Percentiles rank a stretch among this genome's conserved stretches.
Evolutionary conservation across 2,329 filamentous ascomycete species (phyloP).

Genomic region (Coniella vitis): DNA sequence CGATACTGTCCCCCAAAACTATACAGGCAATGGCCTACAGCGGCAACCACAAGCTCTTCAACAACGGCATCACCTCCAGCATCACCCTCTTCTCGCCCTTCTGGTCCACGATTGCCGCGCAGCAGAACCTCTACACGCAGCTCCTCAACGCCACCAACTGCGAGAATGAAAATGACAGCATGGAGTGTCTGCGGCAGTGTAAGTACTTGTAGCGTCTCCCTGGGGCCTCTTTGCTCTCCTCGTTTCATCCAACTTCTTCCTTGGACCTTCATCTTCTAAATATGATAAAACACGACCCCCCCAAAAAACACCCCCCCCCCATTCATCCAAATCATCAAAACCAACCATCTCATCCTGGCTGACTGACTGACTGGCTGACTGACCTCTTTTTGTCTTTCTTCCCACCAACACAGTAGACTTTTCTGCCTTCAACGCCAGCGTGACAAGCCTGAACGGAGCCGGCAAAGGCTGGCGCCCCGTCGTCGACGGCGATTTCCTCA

Average conservation of each 20-base stretch:
- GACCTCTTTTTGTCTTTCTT: no score
- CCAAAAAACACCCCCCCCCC: no score
- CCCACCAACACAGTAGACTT: background rate
- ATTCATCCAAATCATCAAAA: no score
- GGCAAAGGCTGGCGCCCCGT: slow-evolving; percentile 1
- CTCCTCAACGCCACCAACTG: background rate
- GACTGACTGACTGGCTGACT: background rate
- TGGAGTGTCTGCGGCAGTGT: background rate
- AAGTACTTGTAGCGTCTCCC: background rate
- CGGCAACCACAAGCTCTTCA: background rate
- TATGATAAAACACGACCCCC: no score
- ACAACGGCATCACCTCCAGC: background rate
- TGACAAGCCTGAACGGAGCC: background rate
- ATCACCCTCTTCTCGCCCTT: slow-evolving; percentile 2
- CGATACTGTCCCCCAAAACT: no score
- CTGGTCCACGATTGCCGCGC: background rate
- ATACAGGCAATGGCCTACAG: slow-evolving; percentile 1
- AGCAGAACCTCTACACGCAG: background rate
- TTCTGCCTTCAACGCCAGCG: background rate
- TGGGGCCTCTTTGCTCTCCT: background rate
- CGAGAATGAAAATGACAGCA: background rate
- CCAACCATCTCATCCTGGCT: background rate
- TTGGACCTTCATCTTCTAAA: no score
- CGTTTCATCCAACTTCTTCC: no score
- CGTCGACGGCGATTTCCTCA: slow-evolving; percentile 1